Percentiles rank a stretch among this genome's conserved stretches.
Evolutionary conservation across 2,329 filamentous ascomycete genomes (phyloP).

Genomic region (Sporothrix brunneoviolacea): DNA sequence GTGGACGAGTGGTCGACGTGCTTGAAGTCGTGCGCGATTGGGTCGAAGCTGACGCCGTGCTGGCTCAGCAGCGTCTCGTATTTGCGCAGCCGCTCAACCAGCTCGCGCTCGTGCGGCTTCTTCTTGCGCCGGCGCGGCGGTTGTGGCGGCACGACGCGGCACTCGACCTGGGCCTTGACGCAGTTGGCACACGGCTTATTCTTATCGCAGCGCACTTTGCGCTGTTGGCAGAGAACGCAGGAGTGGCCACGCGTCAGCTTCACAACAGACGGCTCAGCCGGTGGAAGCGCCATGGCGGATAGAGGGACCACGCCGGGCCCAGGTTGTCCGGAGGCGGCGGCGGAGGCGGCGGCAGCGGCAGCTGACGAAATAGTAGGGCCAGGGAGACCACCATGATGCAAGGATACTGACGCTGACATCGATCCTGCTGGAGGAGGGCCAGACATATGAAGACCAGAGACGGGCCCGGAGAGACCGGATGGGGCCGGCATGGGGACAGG

Average conservation of each 20-base stretch:
- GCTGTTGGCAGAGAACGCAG: slow-evolving; percentile 69
- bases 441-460: slow-evolving; percentile 1
- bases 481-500: slow-evolving; percentile 21
- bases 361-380: too few species aligned
- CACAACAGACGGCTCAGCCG: slow-evolving; percentile 36
- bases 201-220: slow-evolving; percentile 70
- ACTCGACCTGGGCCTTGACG: slow-evolving; percentile 55
- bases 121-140: slow-evolving; percentile 54
- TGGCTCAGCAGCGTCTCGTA: slow-evolving; percentile 62
- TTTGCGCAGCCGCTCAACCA: slow-evolving; percentile 60
- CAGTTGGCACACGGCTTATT: slow-evolving; percentile 66
- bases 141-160: slow-evolving; percentile 50
- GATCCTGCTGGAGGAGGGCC: neutral
- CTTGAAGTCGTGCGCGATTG: slow-evolving; percentile 49
- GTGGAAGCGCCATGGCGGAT: neutral
- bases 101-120: slow-evolving; percentile 61
- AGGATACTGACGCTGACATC: too few species aligned
- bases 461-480: slow-evolving; percentile 4
- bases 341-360: slow-evolving; percentile 30
- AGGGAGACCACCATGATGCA: too few species aligned
- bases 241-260: slow-evolving; percentile 55
- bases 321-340: slow-evolving; percentile 22
- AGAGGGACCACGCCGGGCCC: too few species aligned
- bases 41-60: slow-evolving; percentile 62
- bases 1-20: slow-evolving; percentile 25